Evolutionary conservation across 768 basidiomycete genomes (phyloP).

Genomic region (Multifurca ochricompacta): DNA sequence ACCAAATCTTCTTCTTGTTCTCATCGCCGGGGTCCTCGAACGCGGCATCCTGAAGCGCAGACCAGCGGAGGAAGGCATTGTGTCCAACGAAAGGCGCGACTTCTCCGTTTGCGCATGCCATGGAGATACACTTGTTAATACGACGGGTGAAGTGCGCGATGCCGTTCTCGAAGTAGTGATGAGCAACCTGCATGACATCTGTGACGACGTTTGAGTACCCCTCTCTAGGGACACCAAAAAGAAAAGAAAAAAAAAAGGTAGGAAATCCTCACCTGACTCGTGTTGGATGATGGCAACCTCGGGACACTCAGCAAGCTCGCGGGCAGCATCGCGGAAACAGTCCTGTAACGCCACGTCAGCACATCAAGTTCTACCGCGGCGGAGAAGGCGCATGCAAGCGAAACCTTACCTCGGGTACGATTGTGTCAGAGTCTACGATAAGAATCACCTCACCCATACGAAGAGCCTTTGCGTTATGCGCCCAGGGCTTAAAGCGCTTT

Average conservation of each 20-base stretch:
- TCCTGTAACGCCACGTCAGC: conserved; percentile 39
- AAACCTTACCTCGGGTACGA: conserved; percentile 64
- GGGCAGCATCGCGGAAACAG: conserved; percentile 84
- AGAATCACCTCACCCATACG: conserved; percentile 76
- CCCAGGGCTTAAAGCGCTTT: conserved; percentile 62
- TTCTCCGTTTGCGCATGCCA: conserved; percentile 75
- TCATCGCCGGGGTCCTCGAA: conserved; percentile 62
- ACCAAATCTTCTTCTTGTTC: conserved; percentile 64
- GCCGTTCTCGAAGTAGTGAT: conserved; percentile 88
- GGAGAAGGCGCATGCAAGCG: background rate
- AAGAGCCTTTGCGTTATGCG: conserved; percentile 63
- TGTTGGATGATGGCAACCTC: conserved; percentile 89
- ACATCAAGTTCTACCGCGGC: background rate
- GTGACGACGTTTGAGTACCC: background rate
- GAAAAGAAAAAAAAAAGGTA: background rate
- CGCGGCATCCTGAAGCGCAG: conserved; percentile 79
- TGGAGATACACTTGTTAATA: conserved; percentile 77
- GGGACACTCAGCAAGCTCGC: conserved; percentile 74
- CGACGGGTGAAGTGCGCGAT: conserved; percentile 83
- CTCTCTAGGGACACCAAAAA: background rate
- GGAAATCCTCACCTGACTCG: conserved; percentile 49
- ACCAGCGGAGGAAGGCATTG: conserved; percentile 87
- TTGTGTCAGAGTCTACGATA: conserved; percentile 74
- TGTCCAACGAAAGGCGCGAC: conserved; percentile 81
- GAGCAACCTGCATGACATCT: conserved; percentile 87